phyloP scores from a whole-genome alignment of 2,329 filamentous ascomycete genomes.

The Botrytis fragariae region DNA sequence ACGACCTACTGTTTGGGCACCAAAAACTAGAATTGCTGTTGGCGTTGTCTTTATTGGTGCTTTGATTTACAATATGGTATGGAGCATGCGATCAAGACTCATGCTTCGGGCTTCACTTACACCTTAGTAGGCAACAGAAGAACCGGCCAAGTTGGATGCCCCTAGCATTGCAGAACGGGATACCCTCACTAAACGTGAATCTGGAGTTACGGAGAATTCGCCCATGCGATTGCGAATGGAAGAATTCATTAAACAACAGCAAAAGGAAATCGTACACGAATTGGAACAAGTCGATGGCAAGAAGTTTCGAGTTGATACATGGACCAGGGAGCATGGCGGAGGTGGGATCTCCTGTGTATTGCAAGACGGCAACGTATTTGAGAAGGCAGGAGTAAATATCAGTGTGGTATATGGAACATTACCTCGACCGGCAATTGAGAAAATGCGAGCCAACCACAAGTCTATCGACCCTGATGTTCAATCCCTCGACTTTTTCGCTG shows the following conservation, averaged over 20 bases:
- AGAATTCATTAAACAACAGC: slow-evolving; percentile 89
- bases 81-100: not conserved
- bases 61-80: slow-evolving; percentile 52
- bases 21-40: slow-evolving; percentile 48
- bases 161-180: slow-evolving; percentile 83
- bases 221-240: slow-evolving; percentile 99
- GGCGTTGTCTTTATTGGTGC: slow-evolving; percentile 49
- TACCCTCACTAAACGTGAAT: slow-evolving; percentile 73
- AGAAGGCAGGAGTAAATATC: slow-evolving; percentile 95
- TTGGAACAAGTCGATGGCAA: slow-evolving; percentile 82
- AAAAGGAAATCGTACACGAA: slow-evolving; percentile 79
- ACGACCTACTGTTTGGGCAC: slow-evolving; percentile 40
- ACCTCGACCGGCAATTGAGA: slow-evolving; percentile 80
- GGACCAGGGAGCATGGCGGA: slow-evolving; percentile 83
- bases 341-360: slow-evolving; percentile 93
- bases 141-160: slow-evolving; percentile 51
- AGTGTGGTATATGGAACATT: slow-evolving; percentile 92
- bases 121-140: slow-evolving; percentile 35
- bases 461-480: slow-evolving; percentile 77
- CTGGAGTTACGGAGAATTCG: slow-evolving; percentile 70
- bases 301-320: slow-evolving; percentile 79
- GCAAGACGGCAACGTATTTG: slow-evolving; percentile 94
- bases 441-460: slow-evolving; percentile 95
- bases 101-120: slow-evolving; percentile 27
- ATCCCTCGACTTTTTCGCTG: slow-evolving; percentile 89